Percentiles rank a stretch among this genome's conserved stretches.
These are phyloP conservation scores for Otatea glauca DNA, from an alignment of 176 grass and related monocot genomes.

Conservation along the genomic window DNA sequence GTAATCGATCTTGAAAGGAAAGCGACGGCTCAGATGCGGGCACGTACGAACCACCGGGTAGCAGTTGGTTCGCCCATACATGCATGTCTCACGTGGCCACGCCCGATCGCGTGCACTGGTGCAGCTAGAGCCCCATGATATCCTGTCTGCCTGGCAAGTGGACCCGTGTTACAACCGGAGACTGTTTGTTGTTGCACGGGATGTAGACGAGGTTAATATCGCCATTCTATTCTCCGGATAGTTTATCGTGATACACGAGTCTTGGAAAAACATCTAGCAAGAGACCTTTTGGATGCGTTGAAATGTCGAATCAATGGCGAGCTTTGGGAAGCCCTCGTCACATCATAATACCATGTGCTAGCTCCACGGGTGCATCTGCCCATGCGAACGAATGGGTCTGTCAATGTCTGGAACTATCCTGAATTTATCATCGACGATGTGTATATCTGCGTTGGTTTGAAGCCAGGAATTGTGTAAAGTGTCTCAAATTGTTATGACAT, in stretches of 20 bases:
- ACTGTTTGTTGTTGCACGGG: neutral
- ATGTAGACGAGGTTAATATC: neutral
- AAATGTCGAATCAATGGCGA: neutral
- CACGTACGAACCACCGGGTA: neutral
- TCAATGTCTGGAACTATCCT: neutral
- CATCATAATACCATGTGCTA: neutral
- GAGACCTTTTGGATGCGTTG: neutral
- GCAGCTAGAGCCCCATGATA: too few relatives aligned
- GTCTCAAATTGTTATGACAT: neutral
- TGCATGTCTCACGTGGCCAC: neutral
- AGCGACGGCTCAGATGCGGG: neutral
- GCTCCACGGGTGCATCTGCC: neutral
- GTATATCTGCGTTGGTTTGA: neutral
- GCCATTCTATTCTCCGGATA: neutral
- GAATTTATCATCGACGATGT: neutral
- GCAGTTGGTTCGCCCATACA: neutral
- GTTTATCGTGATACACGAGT: neutral
- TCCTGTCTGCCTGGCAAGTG: neutral
- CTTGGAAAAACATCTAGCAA: neutral
- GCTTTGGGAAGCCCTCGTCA: neutral
- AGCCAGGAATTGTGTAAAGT: neutral
- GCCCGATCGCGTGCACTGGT: neutral
- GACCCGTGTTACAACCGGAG: neutral
- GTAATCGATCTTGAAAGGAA: neutral
- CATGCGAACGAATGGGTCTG: neutral